Percentiles rank a stretch among this genome's conserved stretches.
phyloP scores from a whole-genome alignment of 1,284 basidiomycete species.

The Rhodofomes roseus region DNA sequence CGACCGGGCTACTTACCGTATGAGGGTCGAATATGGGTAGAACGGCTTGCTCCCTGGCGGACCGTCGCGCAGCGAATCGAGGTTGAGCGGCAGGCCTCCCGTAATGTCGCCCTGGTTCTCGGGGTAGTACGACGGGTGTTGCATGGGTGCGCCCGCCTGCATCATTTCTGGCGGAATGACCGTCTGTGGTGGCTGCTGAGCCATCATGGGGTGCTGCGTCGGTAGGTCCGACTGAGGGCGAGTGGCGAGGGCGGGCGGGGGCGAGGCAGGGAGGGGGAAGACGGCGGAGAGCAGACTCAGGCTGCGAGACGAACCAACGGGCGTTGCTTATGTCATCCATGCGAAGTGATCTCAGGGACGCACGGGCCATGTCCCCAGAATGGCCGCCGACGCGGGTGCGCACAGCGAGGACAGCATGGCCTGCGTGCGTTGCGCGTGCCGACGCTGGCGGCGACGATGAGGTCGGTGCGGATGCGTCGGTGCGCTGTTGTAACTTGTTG shows the following conservation, averaged over 20 bases:
- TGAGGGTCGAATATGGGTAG: slow-evolving; percentile 83
- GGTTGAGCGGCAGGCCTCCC: slow-evolving; percentile 77
- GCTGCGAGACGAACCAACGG: slow-evolving; percentile 20
- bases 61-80: slow-evolving; percentile 77
- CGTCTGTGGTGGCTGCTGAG: slow-evolving; percentile 36
- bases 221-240: slow-evolving; percentile 4
- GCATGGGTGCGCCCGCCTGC: slow-evolving; percentile 27
- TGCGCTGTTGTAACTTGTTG: slow-evolving; percentile 39
- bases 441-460: slow-evolving; percentile 19
- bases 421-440: slow-evolving; percentile 6
- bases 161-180: slow-evolving; percentile 43
- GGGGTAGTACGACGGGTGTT: slow-evolving; percentile 58
- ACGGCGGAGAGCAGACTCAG: slow-evolving; percentile 14
- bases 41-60: slow-evolving; percentile 83
- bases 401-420: slow-evolving; percentile 5
- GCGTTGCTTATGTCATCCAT: slow-evolving; percentile 30
- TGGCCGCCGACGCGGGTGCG: slow-evolving; percentile 8
- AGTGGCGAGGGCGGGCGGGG: slow-evolving; percentile 1
- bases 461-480: slow-evolving; percentile 14
- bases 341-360: slow-evolving; percentile 27
- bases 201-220: slow-evolving; percentile 21
- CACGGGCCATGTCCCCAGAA: slow-evolving; percentile 28
- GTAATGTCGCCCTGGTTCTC: slow-evolving; percentile 70
- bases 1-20: slow-evolving; percentile 46
- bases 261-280: slow-evolving; percentile 10